These are phyloP conservation scores for Jacaranda copaia DNA, from an alignment of 257 asterid species.

Conservation along the genomic window DNA sequence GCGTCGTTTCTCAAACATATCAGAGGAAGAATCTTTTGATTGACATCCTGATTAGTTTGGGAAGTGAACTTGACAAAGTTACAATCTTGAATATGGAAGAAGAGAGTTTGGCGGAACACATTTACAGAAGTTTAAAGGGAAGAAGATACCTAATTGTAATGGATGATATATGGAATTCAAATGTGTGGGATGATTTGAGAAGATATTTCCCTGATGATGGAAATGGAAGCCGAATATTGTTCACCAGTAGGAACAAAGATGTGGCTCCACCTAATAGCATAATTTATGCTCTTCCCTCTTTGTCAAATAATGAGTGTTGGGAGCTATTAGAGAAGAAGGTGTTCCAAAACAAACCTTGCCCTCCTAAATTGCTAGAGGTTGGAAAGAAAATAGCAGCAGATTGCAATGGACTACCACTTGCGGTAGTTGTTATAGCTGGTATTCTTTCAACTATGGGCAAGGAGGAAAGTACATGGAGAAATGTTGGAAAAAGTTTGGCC, in stretches of 20 bases:
- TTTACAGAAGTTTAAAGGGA: slow-evolving; percentile 34
- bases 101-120: neutral
- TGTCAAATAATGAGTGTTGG: slow-evolving; percentile 43
- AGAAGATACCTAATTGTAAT: slow-evolving; percentile 44
- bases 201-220: slow-evolving; percentile 22
- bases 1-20: slow-evolving; percentile 43
- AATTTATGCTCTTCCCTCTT: slow-evolving; percentile 13
- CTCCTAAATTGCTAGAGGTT: slow-evolving; percentile 23
- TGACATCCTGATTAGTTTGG: slow-evolving; percentile 17
- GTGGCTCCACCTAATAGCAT: slow-evolving; percentile 27
- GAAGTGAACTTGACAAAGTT: neutral
- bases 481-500: slow-evolving; percentile 33
- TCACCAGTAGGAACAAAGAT: slow-evolving; percentile 40
- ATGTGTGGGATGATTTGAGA: slow-evolving; percentile 36
- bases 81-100: neutral
- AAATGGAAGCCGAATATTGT: slow-evolving; percentile 48
- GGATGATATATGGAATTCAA: slow-evolving; percentile 54
- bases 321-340: slow-evolving; percentile 41
- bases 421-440: slow-evolving; percentile 51
- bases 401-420: slow-evolving; percentile 51
- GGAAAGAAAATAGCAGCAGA: slow-evolving; percentile 37
- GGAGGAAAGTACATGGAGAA: slow-evolving; percentile 36
- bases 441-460: slow-evolving; percentile 31
- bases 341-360: slow-evolving; percentile 32
- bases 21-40: slow-evolving; percentile 25